Evolutionary conservation across 371 early-diverging fungal genomes (phyloP).

Genomic region (Actinomucor elegans): DNA sequence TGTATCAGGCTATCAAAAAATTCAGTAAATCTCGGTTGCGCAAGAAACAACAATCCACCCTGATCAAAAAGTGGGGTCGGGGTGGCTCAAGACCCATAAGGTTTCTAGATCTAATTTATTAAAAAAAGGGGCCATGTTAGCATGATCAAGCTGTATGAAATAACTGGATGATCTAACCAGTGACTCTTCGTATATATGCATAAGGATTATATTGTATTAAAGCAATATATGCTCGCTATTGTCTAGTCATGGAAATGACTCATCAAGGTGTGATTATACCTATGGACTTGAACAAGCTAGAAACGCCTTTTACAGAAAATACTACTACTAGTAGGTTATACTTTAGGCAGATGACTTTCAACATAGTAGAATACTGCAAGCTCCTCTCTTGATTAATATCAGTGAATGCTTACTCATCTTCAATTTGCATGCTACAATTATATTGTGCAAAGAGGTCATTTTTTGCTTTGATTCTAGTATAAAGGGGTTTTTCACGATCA

Average conservation of each 20-base stretch:
- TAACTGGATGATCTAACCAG: slow-evolving; percentile 74
- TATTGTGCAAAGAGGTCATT: slow-evolving; percentile 20
- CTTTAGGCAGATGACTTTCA: slow-evolving; percentile 85
- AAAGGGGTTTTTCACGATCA: too few relatives aligned
- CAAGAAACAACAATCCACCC: slow-evolving; percentile 32
- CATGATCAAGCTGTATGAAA: slow-evolving; percentile 79
- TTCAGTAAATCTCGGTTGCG: slow-evolving; percentile 21
- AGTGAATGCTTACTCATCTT: slow-evolving; percentile 14
- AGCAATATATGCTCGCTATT: not conserved
- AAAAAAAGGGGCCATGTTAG: slow-evolving; percentile 83
- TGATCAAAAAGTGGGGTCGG: slow-evolving; percentile 8
- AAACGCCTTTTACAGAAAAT: slow-evolving; percentile 54
- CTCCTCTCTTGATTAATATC: not conserved
- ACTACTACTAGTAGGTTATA: slow-evolving; percentile 54
- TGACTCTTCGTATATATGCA: slow-evolving; percentile 60
- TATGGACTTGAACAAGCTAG: slow-evolving; percentile 49
- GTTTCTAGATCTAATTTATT: slow-evolving; percentile 78
- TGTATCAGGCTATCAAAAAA: slow-evolving; percentile 28
- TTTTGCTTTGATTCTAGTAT: too few relatives aligned
- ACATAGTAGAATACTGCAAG: slow-evolving; percentile 91
- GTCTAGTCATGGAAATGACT: slow-evolving; percentile 45
- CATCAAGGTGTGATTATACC: slow-evolving; percentile 75
- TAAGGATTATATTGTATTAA: not conserved
- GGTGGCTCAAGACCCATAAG: slow-evolving; percentile 22
- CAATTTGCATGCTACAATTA: slow-evolving; percentile 12